Evolutionary conservation across 257 asterid species (phyloP).

Genomic region (Ajuga chamaepitys): DNA sequence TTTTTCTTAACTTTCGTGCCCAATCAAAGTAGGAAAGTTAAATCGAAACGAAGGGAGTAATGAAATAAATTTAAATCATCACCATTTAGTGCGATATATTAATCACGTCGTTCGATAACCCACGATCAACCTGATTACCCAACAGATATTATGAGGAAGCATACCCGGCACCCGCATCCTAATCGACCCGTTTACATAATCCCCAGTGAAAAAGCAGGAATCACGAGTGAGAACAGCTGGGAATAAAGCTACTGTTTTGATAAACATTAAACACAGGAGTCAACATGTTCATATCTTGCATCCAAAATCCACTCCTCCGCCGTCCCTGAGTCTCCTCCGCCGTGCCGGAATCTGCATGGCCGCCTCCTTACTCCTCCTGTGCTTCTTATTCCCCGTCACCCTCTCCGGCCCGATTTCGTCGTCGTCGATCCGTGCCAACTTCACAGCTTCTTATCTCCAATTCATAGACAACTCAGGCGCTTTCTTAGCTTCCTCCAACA

Average conservation of each 20-base stretch:
- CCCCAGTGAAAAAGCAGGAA: not conserved
- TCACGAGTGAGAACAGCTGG: not conserved
- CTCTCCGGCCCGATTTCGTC: constrained; percentile 24
- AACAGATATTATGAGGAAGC: too few relatives aligned
- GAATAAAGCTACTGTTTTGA: not conserved
- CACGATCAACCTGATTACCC: too few relatives aligned
- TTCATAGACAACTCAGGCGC: constrained; percentile 39
- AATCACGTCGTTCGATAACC: too few relatives aligned
- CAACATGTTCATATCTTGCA: not conserved
- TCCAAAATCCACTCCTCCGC: constrained; percentile 9
- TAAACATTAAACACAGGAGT: not conserved
- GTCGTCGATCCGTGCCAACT: constrained; percentile 12
- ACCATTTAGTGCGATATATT: too few relatives aligned
- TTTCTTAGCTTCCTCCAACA: constrained; percentile 22
- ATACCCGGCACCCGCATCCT: too few relatives aligned
- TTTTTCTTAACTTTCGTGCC: too few relatives aligned
- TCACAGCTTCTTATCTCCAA: constrained; percentile 33
- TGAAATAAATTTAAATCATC: too few relatives aligned
- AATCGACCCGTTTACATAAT: too few relatives aligned
- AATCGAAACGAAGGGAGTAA: too few relatives aligned
- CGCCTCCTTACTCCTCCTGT: not conserved
- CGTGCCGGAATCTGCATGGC: constrained; percentile 37
- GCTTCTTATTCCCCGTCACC: not conserved
- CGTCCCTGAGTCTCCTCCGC: too few relatives aligned
- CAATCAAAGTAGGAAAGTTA: too few relatives aligned